These are phyloP conservation scores for Myriosclerotinia duriaeana DNA, from an alignment of 2,329 filamentous ascomycete species.

Conservation along the genomic window DNA sequence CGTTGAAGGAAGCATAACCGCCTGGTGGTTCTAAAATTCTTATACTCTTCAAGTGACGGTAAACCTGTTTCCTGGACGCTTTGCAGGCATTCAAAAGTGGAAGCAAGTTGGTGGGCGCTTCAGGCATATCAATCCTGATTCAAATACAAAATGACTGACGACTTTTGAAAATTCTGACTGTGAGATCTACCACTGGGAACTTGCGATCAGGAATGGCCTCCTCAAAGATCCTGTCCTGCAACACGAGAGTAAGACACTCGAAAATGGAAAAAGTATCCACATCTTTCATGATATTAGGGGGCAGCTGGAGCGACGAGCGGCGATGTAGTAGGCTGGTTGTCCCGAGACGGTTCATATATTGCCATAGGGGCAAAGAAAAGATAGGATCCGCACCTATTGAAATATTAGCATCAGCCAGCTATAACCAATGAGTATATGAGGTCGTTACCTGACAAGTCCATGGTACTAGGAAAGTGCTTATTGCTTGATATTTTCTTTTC, in stretches of 20 bases:
- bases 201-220: background rate
- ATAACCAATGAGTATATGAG: background rate
- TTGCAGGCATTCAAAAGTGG: conserved; percentile 4
- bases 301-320: background rate
- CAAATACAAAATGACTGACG: background rate
- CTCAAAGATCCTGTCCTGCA: background rate
- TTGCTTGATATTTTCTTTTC: background rate
- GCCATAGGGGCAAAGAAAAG: background rate
- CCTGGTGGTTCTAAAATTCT: background rate
- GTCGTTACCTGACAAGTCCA: background rate
- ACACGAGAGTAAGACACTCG: background rate
- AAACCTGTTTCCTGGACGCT: background rate
- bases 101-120: background rate
- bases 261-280: background rate
- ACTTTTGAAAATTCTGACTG: accelerated
- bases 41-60: background rate
- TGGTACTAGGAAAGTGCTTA: background rate
- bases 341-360: too few relatives aligned
- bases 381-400: background rate
- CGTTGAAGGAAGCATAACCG: too few relatives aligned
- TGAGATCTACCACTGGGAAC: background rate
- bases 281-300: background rate
- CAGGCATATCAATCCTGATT: background rate
- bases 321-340: background rate
- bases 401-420: background rate